A percentile compares a stretch with the other conserved stretches of the same genome.
phyloP scores from a whole-genome alignment of 805 yeast genomes.

The Priceomyces haplophilus region DNA sequence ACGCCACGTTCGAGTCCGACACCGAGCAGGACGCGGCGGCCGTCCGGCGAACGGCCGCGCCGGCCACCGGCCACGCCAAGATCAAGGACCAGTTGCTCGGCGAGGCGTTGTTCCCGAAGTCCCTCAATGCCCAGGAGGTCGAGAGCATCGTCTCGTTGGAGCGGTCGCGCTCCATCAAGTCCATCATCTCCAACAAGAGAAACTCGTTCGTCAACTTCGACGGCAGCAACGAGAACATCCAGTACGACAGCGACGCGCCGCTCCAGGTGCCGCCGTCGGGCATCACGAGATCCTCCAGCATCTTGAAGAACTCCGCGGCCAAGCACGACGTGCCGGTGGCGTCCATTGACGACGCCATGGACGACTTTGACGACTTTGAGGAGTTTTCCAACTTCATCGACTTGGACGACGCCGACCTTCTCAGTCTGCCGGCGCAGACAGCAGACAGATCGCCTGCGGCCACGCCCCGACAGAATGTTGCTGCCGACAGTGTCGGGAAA shows the following conservation, averaged over 20 bases:
- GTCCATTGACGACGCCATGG: constrained; percentile 7
- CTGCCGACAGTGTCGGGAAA: no score
- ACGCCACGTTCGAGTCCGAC: background rate
- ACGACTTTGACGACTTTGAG: constrained; percentile 28
- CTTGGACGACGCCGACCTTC: constrained; percentile 34
- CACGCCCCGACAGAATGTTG: no score
- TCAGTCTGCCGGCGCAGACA: constrained; percentile 19
- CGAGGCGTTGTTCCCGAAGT: constrained; percentile 68
- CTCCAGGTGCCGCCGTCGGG: constrained; percentile 15
- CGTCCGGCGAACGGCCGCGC: no score
- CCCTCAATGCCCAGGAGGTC: constrained; percentile 62
- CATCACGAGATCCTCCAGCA: constrained; percentile 35
- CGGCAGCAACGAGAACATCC: constrained; percentile 41
- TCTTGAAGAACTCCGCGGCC: constrained; percentile 38
- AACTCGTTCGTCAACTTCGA: constrained; percentile 39
- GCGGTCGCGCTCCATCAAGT: constrained; percentile 57
- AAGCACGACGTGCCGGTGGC: constrained; percentile 3
- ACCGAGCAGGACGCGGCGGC: background rate
- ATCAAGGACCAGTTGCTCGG: constrained; percentile 30
- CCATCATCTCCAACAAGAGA: constrained; percentile 40
- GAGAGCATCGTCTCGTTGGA: constrained; percentile 73
- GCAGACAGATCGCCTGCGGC: background rate
- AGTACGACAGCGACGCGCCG: constrained; percentile 12
- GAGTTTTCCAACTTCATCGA: constrained; percentile 42
- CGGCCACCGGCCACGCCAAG: constrained; percentile 2